Evolutionary conservation across 768 basidiomycete genomes (phyloP).

Genomic region (Leccinum truebloodii): DNA sequence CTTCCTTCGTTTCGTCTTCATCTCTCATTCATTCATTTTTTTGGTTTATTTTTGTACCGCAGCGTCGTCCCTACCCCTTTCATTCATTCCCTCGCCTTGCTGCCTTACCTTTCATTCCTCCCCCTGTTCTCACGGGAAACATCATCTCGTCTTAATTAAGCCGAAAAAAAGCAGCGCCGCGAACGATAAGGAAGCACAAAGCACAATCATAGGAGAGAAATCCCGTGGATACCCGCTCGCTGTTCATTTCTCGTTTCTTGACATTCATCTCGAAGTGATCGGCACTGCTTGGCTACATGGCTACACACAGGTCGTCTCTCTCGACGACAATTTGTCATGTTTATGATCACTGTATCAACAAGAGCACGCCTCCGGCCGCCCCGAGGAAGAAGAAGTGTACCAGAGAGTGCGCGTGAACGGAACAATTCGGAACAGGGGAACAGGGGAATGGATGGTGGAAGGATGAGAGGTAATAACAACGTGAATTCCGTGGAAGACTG

Average conservation of each 20-base stretch:
- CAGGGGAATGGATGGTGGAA: too few species aligned
- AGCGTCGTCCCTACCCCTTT: neutral
- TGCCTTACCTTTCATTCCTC: neutral
- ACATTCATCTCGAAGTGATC: slow-evolving; percentile 21
- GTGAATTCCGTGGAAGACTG: neutral
- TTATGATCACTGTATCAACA: neutral
- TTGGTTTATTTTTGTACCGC: slow-evolving; percentile 8
- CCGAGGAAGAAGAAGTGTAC: neutral
- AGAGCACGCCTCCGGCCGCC: neutral
- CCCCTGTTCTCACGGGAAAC: neutral
- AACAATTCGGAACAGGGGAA: neutral
- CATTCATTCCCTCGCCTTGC: neutral
- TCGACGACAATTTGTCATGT: neutral
- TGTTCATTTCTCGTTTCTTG: neutral
- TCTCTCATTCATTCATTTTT: neutral
- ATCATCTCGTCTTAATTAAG: neutral
- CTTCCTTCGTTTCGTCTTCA: neutral
- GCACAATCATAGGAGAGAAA: neutral
- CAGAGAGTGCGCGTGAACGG: neutral
- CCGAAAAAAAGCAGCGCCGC: neutral
- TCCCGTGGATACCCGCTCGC: slow-evolving; percentile 17
- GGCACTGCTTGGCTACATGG: neutral
- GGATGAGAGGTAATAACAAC: neutral
- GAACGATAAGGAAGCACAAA: neutral
- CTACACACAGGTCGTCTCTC: neutral